Base-by-base conservation (phyloP, 495 filamentous ascomycete species). In the Penicillium cataractarum region DNA sequence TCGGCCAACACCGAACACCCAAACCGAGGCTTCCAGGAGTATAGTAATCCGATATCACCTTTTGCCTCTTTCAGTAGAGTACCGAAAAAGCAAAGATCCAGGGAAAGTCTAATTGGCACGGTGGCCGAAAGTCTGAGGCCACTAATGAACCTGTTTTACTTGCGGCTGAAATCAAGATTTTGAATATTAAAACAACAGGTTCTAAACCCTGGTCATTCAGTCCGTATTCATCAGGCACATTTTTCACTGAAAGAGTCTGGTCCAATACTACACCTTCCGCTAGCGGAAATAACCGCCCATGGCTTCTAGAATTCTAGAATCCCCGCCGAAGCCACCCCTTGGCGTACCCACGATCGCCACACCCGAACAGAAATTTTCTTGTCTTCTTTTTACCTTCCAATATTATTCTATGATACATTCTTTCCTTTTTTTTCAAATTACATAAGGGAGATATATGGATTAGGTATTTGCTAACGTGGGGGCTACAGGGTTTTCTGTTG, bases 261-360 rank as follows among this genome's bases (percentile, higher is more conserved):
- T 35, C n/a, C 52, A 39, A 22, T 39, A 22, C 21, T 22, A 55
- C 52, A 8, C n/a, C 6, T 22, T 21, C 52, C 53, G 54, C 32
- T 54, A 17, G 58, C 58, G 53, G 33, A 50, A 46, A 37, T 35
- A 33, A 33, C 8, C 40, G 56, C 62, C 58, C 58, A 52, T 54
- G 35, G 60, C 66, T 70, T 72, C 67, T 65, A 70, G 70, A 67
- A 66, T 70, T 70, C 68, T 66, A 68, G 68, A 72, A 70, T 52
- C 44, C 56, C 61, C 55, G 58, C 61, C 68, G 68, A 68, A 70
- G 60, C 59, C 62, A 54, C 35, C 55, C 53, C 54, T 55, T 62
- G 10, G 46, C 22, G 40, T 64, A 64, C 24, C 57, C 62, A 61
- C 54, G 63, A 61, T 65, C 63, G 63, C 63, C 63, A 65, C 63